phyloP scores from a whole-genome alignment of 2,329 filamentous ascomycete species.

The Hymenoscyphus albidus region DNA sequence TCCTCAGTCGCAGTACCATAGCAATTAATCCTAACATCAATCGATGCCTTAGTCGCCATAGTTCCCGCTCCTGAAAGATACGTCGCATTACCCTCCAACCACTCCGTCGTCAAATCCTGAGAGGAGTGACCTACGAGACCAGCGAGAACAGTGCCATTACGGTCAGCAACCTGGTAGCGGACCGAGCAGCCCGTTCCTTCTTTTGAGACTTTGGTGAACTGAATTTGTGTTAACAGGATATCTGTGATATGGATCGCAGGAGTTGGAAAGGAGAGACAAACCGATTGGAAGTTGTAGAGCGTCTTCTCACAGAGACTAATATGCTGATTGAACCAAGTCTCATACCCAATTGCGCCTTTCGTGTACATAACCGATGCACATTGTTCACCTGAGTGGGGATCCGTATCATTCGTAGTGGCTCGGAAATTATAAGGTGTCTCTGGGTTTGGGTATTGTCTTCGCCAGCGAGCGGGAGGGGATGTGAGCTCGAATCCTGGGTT shows the following conservation, averaged over 20 bases:
- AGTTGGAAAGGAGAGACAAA: background rate
- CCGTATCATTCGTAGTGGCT: background rate
- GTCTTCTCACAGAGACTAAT: background rate
- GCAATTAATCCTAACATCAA: background rate
- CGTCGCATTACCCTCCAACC: background rate
- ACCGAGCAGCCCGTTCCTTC: background rate
- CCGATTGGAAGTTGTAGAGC: background rate
- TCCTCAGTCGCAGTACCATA: background rate
- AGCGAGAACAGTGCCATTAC: background rate
- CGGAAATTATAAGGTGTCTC: background rate
- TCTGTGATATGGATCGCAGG: background rate
- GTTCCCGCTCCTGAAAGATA: background rate
- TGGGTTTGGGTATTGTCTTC: background rate
- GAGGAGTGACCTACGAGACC: background rate
- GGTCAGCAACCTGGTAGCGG: background rate
- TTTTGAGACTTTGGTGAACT: background rate
- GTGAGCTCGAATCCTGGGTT: background rate
- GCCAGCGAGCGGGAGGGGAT: background rate
- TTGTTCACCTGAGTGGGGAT: background rate
- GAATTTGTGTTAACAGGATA: too few species aligned
- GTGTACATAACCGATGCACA: background rate
- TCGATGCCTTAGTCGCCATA: background rate
- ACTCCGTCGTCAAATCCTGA: background rate
- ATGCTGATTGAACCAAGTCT: background rate
- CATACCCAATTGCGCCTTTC: background rate